Base-by-base conservation (phyloP, 2,329 filamentous ascomycete species). In the Arthrobotrys pseudoclavata region DNA sequence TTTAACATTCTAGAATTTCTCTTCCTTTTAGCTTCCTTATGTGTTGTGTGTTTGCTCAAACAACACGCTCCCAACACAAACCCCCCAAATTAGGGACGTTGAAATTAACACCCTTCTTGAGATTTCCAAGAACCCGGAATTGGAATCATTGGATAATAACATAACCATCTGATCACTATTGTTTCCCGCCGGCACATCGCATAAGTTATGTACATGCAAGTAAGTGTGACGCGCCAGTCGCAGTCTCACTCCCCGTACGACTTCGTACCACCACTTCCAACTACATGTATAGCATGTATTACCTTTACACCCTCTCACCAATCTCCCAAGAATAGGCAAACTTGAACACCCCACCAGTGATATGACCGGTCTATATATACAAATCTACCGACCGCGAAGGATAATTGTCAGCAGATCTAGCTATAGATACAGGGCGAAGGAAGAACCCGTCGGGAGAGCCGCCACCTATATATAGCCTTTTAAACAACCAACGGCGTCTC, bases 71-170 rank as follows among this genome's bases (percentile, higher is more conserved):
- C 2, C 52, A 57, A 57, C 52, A 37, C 52, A 57, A 34, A 45
- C 42, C 42, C 18, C 37, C 34, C 6, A 13, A 37, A 37, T 9
- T 13, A 7, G 10, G 34, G 52, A 57, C 52, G 52, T 57, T 40
- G 29, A 57, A 57, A 57, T n/a, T 22, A 55, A 29, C 52, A 26
- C n/a, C 10, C 20, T 55, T 31, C 10, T 40, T 40, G 13, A 18
- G 6, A 13, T 40, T 40, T 13, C 24, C 31, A 20, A 57, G n/a
- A 57, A 22, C 29, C 52, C 26, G 26, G 50, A 34, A 57, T 57
- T 37, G 31, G 31, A 22, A 57, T 57, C n/a, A 57, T 57, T 57
- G 52, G 50, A 53, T 52, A 22, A 12, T 53, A 53, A 53, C 31
- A 53, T 7, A 13, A 53, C 1, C 15, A 53, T 53, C 50, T 6